A percentile compares a stretch with the other conserved stretches of the same genome.
These are phyloP conservation scores for Candida succiphila DNA, from an alignment of 805 yeast genomes.

Conservation along the genomic window DNA sequence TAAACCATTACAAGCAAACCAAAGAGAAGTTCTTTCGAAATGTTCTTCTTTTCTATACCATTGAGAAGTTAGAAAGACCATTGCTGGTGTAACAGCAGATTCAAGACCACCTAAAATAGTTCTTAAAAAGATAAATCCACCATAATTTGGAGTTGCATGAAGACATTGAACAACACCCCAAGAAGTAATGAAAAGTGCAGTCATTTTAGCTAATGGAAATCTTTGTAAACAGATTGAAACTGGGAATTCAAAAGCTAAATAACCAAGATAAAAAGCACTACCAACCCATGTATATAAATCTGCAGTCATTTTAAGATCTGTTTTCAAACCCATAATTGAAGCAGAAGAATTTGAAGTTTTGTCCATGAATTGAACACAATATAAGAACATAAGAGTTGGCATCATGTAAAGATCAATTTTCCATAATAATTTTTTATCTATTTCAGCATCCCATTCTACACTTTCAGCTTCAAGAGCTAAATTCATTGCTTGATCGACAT, in stretches of 20 bases:
- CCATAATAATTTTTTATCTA: background rate
- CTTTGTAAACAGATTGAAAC: slow-evolving; percentile 33
- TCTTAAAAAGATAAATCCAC: slow-evolving; percentile 33
- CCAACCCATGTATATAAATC: slow-evolving; percentile 23
- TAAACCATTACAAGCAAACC: slow-evolving; percentile 23
- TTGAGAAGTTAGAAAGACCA: slow-evolving; percentile 19
- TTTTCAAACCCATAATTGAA: slow-evolving; percentile 44
- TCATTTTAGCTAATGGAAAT: slow-evolving; percentile 37
- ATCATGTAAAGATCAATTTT: slow-evolving; percentile 42
- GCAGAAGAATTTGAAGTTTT: slow-evolving; percentile 45
- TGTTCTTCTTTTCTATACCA: slow-evolving; percentile 16
- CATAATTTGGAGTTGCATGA: slow-evolving; percentile 27
- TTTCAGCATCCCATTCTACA: slow-evolving; percentile 12
- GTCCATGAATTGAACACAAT: slow-evolving; percentile 51
- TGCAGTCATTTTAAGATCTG: slow-evolving; percentile 39
- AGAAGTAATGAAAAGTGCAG: slow-evolving; percentile 33
- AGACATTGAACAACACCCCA: slow-evolving; percentile 57
- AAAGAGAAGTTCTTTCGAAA: slow-evolving; percentile 21
- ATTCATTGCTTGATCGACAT: slow-evolving; percentile 37
- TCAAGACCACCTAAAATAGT: slow-evolving; percentile 32
- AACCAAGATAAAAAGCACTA: slow-evolving; percentile 28
- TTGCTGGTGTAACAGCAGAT: slow-evolving; percentile 28
- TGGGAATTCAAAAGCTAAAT: slow-evolving; percentile 46
- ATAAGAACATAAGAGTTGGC: slow-evolving; percentile 39
- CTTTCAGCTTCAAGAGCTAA: slow-evolving; percentile 25